Evolutionary conservation across 1,284 basidiomycete genomes (phyloP).

Genomic region (Ustilago trichophora): DNA sequence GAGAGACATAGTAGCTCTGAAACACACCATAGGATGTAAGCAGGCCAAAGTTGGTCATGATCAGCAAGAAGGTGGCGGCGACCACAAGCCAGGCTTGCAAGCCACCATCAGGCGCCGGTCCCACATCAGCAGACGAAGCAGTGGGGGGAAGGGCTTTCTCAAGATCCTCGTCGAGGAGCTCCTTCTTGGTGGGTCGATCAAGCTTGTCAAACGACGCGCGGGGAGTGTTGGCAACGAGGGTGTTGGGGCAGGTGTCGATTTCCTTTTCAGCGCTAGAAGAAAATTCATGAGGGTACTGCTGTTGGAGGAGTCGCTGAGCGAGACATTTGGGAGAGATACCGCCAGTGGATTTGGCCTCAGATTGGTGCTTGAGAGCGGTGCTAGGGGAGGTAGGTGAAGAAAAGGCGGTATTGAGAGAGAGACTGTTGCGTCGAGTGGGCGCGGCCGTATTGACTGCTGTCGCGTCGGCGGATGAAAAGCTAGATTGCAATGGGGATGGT

Average conservation of each 20-base stretch:
- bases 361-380: neutral
- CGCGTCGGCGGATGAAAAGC: slow-evolving; percentile 29
- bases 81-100: slow-evolving; percentile 46
- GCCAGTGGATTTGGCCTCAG: neutral
- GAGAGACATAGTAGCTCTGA: slow-evolving; percentile 33
- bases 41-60: slow-evolving; percentile 52
- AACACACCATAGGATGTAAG: slow-evolving; percentile 48
- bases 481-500: slow-evolving; percentile 18
- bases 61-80: slow-evolving; percentile 36
- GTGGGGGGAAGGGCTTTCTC: slow-evolving; percentile 2
- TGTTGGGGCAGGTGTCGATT: slow-evolving; percentile 26
- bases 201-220: slow-evolving; percentile 30
- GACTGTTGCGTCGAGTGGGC: slow-evolving; percentile 42
- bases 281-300: slow-evolving; percentile 9
- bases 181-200: slow-evolving; percentile 16
- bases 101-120: slow-evolving; percentile 38
- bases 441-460: slow-evolving; percentile 43
- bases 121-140: neutral
- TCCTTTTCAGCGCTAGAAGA: neutral
- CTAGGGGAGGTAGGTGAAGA: neutral
- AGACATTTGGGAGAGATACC: slow-evolving; percentile 41
- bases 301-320: slow-evolving; percentile 34
- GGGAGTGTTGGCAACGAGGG: slow-evolving; percentile 36
- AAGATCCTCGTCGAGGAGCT: neutral
- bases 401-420: slow-evolving; percentile 6